A percentile compares a stretch with the other conserved stretches of the same genome.
phyloP scores from a whole-genome alignment of 2,329 filamentous ascomycete genomes.

The Ophiosphaerella narmari region DNA sequence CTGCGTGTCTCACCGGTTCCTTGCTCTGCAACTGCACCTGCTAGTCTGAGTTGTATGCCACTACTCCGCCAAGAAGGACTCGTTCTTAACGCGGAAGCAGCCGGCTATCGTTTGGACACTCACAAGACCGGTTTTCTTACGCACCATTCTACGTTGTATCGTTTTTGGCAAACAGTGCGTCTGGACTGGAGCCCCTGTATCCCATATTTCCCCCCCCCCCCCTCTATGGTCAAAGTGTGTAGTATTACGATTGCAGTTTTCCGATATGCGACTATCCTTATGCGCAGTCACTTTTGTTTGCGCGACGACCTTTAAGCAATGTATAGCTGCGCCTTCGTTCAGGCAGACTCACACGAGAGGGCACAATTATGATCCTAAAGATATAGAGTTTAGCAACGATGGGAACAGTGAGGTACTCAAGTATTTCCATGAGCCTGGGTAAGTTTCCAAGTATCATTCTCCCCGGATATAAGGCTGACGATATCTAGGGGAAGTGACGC shows the following conservation, averaged over 20 bases:
- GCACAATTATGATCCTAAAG: not conserved
- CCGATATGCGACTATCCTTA: conserved; percentile 33
- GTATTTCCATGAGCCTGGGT: conserved; percentile 49
- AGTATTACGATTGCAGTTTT: not conserved
- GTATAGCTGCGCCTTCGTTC: conserved; percentile 26
- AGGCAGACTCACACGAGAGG: not conserved
- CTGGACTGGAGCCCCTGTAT: not conserved
- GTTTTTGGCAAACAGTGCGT: not conserved
- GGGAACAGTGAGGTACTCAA: conserved; percentile 28
- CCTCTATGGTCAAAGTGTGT: not conserved
- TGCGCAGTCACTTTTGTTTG: conserved; percentile 26
- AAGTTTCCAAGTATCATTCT: conserved; percentile 11
- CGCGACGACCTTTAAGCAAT: conserved; percentile 21
- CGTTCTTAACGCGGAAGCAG: not conserved
- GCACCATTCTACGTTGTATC: not conserved
- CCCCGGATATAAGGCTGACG: conserved; percentile 13
- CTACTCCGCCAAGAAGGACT: too few species aligned
- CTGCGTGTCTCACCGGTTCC: too few species aligned
- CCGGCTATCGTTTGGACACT: not conserved
- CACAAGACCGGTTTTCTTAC: not conserved
- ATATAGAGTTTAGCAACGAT: not conserved
- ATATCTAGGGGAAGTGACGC: conserved; percentile 51
- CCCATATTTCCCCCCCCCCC: not conserved
- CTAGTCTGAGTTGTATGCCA: too few species aligned
- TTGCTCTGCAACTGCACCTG: too few species aligned